These are phyloP conservation scores for Erodium chrysanthum DNA, from an alignment of 441 rosid species.

Conservation along the genomic window DNA sequence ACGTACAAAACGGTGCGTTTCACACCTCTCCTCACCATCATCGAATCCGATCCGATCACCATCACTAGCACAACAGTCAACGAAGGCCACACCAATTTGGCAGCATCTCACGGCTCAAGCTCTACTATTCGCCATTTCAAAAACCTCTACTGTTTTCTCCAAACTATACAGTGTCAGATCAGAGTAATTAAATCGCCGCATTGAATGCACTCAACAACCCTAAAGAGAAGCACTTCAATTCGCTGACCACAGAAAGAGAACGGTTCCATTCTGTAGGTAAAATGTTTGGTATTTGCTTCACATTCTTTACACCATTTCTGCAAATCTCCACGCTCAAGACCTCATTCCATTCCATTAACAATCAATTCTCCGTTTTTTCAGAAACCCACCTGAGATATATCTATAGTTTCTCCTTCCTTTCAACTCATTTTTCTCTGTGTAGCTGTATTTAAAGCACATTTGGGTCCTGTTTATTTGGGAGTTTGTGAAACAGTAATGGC, in stretches of 20 bases:
- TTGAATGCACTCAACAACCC: conserved; percentile 62
- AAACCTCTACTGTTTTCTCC: neutral
- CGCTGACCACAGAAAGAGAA: conserved; percentile 23
- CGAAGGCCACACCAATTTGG: too few species aligned
- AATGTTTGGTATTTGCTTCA: conserved; percentile 14
- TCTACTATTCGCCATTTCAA: neutral
- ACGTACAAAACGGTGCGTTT: too few species aligned
- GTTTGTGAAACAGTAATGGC: neutral
- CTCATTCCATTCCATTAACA: neutral
- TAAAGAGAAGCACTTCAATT: conserved; percentile 39
- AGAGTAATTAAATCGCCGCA: conserved; percentile 33
- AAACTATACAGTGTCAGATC: conserved; percentile 1
- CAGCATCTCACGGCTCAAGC: neutral
- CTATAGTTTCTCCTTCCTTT: conserved; percentile 1
- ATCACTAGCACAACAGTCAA: too few species aligned
- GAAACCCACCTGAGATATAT: conserved; percentile 14
- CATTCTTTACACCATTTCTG: neutral
- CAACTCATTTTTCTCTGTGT: conserved; percentile 11
- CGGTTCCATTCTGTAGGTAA: conserved; percentile 33
- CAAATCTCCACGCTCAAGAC: conserved; percentile 20
- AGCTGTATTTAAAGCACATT: conserved; percentile 8
- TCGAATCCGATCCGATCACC: too few species aligned
- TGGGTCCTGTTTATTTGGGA: conserved; percentile 3
- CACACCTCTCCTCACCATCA: too few species aligned
- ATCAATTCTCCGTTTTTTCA: conserved; percentile 2